phyloP scores from a whole-genome alignment of 192 early-diverging fungal genomes.

The Coemansia sp. region DNA sequence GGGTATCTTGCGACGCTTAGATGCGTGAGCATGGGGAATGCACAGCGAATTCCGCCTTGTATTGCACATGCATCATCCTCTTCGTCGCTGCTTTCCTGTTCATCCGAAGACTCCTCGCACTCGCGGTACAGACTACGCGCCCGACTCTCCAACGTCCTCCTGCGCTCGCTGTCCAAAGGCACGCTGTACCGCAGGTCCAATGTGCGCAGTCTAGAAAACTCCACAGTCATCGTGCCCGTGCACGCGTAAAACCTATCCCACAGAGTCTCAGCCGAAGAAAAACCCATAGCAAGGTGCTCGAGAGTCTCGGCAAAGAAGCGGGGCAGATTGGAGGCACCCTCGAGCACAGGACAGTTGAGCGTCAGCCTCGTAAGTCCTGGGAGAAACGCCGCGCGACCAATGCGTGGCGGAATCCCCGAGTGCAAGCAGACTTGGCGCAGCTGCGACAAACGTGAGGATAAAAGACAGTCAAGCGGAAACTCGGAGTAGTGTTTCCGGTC shows the following conservation, averaged over 20 bases:
- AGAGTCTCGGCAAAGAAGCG: slow-evolving; percentile 36
- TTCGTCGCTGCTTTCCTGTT: slow-evolving; percentile 4
- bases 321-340: slow-evolving; percentile 23
- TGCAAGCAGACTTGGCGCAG: slow-evolving; percentile 11
- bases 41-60: not conserved
- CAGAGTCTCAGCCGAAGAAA: slow-evolving; percentile 32
- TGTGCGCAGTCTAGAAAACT: slow-evolving; percentile 19
- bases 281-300: slow-evolving; percentile 23
- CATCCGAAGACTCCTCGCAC: slow-evolving; percentile 10
- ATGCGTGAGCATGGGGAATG: slow-evolving; percentile 22
- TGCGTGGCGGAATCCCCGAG: slow-evolving; percentile 26
- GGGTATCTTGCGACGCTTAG: slow-evolving; percentile 33
- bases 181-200: slow-evolving; percentile 30
- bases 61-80: slow-evolving; percentile 5
- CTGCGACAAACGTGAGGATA: slow-evolving; percentile 27
- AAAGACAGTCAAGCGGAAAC: slow-evolving; percentile 35
- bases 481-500: slow-evolving; percentile 30
- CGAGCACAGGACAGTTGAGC: slow-evolving; percentile 24
- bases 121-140: slow-evolving; percentile 12
- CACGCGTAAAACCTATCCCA: slow-evolving; percentile 38
- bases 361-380: slow-evolving; percentile 27
- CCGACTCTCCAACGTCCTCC: not conserved
- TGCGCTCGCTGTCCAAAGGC: slow-evolving; percentile 7
- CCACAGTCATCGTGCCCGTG: slow-evolving; percentile 4
- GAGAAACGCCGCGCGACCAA: slow-evolving; percentile 32